Conservation (phyloP, 805 yeast genomes). For the Candida qinlingensis region DNA sequence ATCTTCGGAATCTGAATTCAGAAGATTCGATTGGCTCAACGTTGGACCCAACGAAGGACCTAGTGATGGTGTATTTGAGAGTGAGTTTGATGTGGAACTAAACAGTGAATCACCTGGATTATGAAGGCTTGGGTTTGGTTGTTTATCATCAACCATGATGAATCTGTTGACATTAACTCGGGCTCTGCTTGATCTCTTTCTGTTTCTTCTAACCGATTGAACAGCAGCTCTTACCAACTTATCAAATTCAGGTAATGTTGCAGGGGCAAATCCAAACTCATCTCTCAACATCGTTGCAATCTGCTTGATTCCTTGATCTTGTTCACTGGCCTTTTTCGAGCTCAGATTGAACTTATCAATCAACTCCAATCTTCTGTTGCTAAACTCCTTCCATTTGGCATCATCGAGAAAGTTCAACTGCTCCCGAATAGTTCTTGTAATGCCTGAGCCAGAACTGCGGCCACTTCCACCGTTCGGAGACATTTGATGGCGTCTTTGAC, state of each 20-base stretch:
- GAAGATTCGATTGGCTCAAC: background rate
- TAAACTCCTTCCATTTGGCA: slow-evolving; percentile 79
- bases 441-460: slow-evolving; percentile 25
- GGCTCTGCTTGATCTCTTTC: slow-evolving; percentile 50
- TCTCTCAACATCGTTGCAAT: slow-evolving; percentile 73
- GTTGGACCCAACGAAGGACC: background rate
- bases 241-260: slow-evolving; percentile 69
- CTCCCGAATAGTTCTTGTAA: slow-evolving; percentile 38
- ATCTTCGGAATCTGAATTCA: background rate
- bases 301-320: slow-evolving; percentile 70
- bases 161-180: slow-evolving; percentile 19
- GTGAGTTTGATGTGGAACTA: background rate
- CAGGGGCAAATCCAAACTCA: slow-evolving; percentile 69
- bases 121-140: slow-evolving; percentile 2
- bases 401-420: slow-evolving; percentile 76
- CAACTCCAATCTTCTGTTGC: slow-evolving; percentile 83
- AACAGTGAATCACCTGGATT: background rate
- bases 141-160: slow-evolving; percentile 15
- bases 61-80: background rate
- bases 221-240: slow-evolving; percentile 89
- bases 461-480: background rate
- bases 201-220: slow-evolving; percentile 85
- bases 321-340: slow-evolving; percentile 84
- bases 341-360: slow-evolving; percentile 65
- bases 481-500: background rate